A percentile compares a stretch with the other conserved stretches of the same genome.
These are phyloP conservation scores for Glonium stellatum DNA, from an alignment of 495 filamentous ascomycete species.

Conservation along the genomic window DNA sequence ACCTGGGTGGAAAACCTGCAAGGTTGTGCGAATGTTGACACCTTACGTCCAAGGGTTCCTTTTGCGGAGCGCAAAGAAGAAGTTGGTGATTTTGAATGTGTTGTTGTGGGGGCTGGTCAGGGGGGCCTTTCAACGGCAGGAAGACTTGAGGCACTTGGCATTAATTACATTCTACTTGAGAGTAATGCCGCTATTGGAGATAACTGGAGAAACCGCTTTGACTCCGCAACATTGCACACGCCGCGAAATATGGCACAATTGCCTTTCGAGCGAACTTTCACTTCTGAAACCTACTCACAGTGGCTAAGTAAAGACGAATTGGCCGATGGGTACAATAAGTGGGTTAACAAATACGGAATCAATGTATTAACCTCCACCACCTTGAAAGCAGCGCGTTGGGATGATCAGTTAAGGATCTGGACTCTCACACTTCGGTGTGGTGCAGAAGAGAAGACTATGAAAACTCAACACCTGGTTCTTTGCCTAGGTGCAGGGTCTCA, in stretches of 20 bases:
- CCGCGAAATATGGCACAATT: slow-evolving; percentile 31
- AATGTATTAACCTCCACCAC: no score
- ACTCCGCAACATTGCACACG: slow-evolving; percentile 35
- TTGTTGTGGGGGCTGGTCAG: slow-evolving; percentile 35
- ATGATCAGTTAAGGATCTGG: no score
- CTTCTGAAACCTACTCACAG: slow-evolving; percentile 24
- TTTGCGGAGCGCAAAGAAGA: no score
- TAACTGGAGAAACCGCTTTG: slow-evolving; percentile 38
- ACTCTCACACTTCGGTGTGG: no score
- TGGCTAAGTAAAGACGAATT: no score
- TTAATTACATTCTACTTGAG: slow-evolving; percentile 35
- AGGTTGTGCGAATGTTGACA: not conserved
- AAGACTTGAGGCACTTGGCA: slow-evolving; percentile 34
- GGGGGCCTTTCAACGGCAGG: slow-evolving; percentile 35
- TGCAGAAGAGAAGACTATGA: no score
- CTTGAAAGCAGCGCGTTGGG: no score
- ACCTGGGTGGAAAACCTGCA: slow-evolving; percentile 17
- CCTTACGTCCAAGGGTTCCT: no score
- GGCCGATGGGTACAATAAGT: no score
- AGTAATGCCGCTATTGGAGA: slow-evolving; percentile 33
- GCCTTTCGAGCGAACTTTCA: slow-evolving; percentile 37
- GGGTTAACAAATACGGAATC: no score
- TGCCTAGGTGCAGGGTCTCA: slow-evolving; percentile 28
- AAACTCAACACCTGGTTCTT: no score
- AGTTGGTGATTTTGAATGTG: slow-evolving; percentile 20